A percentile compares a stretch with the other conserved stretches of the same genome.
Evolutionary conservation across 164 flowering plant genomes (phyloP).

Genomic region (Vitis amurensis): DNA sequence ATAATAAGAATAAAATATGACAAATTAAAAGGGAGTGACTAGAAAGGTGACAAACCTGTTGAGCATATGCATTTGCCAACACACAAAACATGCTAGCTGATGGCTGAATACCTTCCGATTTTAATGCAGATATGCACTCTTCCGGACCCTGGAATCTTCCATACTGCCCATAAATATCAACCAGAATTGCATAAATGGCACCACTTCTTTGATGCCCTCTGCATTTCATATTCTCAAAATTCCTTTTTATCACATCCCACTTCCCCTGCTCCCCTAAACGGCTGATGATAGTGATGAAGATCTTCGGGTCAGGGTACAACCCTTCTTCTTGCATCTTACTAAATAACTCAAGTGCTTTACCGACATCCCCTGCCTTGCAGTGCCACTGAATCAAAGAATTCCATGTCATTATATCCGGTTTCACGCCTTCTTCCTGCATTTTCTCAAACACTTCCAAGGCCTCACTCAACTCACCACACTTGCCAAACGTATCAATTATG

Average conservation of each 20-base stretch:
- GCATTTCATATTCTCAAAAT: slow-evolving; percentile 60
- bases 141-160: slow-evolving; percentile 68
- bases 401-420: slow-evolving; percentile 74
- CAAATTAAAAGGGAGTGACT: background rate
- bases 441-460: slow-evolving; percentile 65
- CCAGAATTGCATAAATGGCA: slow-evolving; percentile 64
- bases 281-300: slow-evolving; percentile 61
- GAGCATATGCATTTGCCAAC: slow-evolving; percentile 83
- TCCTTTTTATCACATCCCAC: slow-evolving; percentile 64
- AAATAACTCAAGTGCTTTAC: slow-evolving; percentile 59
- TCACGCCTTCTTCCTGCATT: slow-evolving; percentile 59
- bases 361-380: slow-evolving; percentile 58
- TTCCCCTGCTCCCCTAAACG: slow-evolving; percentile 76
- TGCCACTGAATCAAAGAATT: slow-evolving; percentile 81
- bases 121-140: slow-evolving; percentile 57
- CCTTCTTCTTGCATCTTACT: slow-evolving; percentile 76
- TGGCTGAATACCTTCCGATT: slow-evolving; percentile 54
- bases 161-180: slow-evolving; percentile 84
- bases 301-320: slow-evolving; percentile 82
- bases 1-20: background rate
- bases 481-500: slow-evolving; percentile 80
- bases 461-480: slow-evolving; percentile 63
- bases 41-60: slow-evolving; percentile 48
- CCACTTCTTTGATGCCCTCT: slow-evolving; percentile 54
- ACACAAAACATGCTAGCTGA: slow-evolving; percentile 59